Percentiles rank a stretch among this genome's conserved stretches.
phyloP scores from a whole-genome alignment of 306 rosid genomes.

The Citrullus mucosospermus region DNA sequence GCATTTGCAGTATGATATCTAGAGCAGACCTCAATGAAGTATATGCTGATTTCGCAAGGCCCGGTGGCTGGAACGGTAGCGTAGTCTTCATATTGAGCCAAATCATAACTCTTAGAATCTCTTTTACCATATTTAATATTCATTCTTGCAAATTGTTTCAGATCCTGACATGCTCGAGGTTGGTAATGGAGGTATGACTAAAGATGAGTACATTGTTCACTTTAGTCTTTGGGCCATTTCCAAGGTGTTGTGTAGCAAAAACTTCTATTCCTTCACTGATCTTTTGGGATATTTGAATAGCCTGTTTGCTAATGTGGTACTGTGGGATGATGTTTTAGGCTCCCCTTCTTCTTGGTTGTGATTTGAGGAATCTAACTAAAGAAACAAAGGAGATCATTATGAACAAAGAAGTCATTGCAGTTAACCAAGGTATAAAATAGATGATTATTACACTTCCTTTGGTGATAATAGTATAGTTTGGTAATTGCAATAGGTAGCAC shows the following conservation, averaged over 20 bases:
- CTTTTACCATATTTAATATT: neutral
- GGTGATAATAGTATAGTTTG: no score
- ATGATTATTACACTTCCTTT: neutral
- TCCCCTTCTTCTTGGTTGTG: slow-evolving; percentile 97
- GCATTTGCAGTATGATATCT: slow-evolving; percentile 58
- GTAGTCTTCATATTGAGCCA: slow-evolving; percentile 5
- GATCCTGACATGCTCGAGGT: slow-evolving; percentile 99
- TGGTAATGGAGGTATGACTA: slow-evolving; percentile 94
- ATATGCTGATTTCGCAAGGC: slow-evolving; percentile 67
- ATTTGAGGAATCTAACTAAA: slow-evolving; percentile 60
- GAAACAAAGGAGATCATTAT: slow-evolving; percentile 52
- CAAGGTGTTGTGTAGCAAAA: slow-evolving; percentile 34
- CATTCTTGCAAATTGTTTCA: slow-evolving; percentile 16
- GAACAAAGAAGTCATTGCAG: slow-evolving; percentile 66
- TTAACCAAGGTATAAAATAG: slow-evolving; percentile 57
- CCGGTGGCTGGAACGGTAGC: slow-evolving; percentile 98
- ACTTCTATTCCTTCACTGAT: neutral
- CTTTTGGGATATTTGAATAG: neutral
- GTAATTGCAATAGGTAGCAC: no score
- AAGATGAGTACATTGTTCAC: slow-evolving; percentile 74
- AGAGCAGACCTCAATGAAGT: slow-evolving; percentile 72
- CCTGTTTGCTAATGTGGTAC: neutral
- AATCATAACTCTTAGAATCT: neutral
- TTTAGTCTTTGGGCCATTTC: slow-evolving; percentile 95
- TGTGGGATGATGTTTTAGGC: slow-evolving; percentile 40